Base-by-base conservation (phyloP, 2,329 filamentous ascomycete species). In the Peltaster fructicola region DNA sequence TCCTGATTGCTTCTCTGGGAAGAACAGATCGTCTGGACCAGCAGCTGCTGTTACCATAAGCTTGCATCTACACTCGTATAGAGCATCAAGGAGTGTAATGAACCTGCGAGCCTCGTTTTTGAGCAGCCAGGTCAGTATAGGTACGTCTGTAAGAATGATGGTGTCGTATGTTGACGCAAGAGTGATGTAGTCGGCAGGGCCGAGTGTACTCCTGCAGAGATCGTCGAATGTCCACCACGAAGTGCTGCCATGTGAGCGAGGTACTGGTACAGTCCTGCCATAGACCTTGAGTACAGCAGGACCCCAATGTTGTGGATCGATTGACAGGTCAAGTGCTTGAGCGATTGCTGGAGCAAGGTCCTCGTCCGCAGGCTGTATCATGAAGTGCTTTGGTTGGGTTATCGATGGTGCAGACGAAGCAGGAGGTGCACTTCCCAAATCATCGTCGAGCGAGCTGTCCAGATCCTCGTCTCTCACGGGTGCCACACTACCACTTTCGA, bases 51-150 rank as follows among this genome's bases (percentile, higher is more conserved):
- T 61, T 25, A 85, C 60, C 20, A 80, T 50, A 7, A 85, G 61
- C 37, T 79, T 79, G 48, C 78, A 84, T 6, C 72, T 65, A n/a
- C 75, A 73, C 53, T 85, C 78, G 48, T 85, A 85, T 1, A 81
- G 57, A 0, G 78, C 78, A 41, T 88, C 78, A 1, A 85, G 62
- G 2, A 88, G 59, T 0, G 75, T 84, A 43, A 85, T 85, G 44
- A 88, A 71, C 7, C 79, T 64, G 4, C 78, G 61, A 1, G 79
- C 79, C 52, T 85, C 78, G 45, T 84, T 85, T 50, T 82, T 85
- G 46, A 73, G 70, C 1, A 68, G 51, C 2, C 73, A 47, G 0
- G 66, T 71, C 8, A 88, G 54, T 9, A 75, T 45, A 0, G 79
- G 78, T 2, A 85, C 60, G 11, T 69, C 53, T 36, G 75, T 73